Conservation (phyloP, 2,329 filamentous ascomycete species). For the Fusarium tricinctum region DNA sequence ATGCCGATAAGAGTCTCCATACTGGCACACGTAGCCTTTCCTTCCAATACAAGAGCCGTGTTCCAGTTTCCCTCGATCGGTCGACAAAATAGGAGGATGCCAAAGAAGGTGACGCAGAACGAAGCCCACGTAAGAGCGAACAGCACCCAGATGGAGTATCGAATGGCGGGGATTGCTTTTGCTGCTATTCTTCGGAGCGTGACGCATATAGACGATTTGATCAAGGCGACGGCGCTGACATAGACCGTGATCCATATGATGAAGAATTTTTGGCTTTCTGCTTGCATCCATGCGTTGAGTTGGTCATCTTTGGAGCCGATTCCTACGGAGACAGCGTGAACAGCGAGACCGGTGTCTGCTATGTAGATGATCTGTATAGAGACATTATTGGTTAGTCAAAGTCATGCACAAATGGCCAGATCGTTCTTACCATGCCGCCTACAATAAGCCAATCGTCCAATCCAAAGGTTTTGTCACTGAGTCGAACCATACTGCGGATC, state of each 20-base stretch:
- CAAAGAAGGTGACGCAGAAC: slow-evolving; percentile 15
- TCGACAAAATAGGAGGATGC: slow-evolving; percentile 8
- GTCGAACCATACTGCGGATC: background rate
- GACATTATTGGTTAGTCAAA: too few relatives aligned
- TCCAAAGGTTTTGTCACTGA: background rate
- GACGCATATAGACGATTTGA: slow-evolving; percentile 11
- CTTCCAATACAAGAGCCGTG: background rate
- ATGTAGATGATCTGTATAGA: background rate
- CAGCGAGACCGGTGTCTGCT: background rate
- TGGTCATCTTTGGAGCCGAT: background rate
- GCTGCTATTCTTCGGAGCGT: slow-evolving; percentile 11
- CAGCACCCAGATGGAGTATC: slow-evolving; percentile 8
- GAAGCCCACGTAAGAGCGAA: slow-evolving; percentile 13
- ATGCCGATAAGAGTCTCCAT: slow-evolving; percentile 16
- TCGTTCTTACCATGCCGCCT: background rate
- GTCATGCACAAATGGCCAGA: too few relatives aligned
- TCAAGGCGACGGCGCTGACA: slow-evolving; percentile 14
- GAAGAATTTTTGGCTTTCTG: slow-evolving; percentile 15
- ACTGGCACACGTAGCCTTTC: background rate
- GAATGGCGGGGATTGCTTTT: background rate
- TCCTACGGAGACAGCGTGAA: background rate
- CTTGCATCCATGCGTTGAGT: background rate
- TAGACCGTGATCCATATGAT: slow-evolving; percentile 16
- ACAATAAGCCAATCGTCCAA: slow-evolving; percentile 9
- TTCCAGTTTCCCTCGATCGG: slow-evolving; percentile 6